Base-by-base conservation (phyloP, 768 basidiomycete species). In the Mycena vitilis region DNA sequence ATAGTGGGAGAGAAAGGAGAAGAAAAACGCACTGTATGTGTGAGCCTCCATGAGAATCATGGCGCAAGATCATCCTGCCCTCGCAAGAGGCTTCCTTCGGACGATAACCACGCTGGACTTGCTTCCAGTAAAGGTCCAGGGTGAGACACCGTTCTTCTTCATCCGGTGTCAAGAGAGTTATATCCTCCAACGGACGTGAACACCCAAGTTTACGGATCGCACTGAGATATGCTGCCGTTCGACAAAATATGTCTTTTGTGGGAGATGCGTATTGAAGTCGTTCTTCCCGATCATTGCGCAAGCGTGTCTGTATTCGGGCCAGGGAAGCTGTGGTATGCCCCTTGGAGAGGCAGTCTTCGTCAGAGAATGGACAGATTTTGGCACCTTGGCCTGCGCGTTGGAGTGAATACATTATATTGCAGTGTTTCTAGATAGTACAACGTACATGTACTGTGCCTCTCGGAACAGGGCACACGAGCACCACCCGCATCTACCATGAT, bases 401-500 rank as follows among this genome's bases (percentile, higher is more conserved):
- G 25, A 30, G 16, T 20, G 38, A 22, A 55, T 13, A 5, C 40
- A 22, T 22, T 10, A 42, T n/a, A 2, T 40, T 40, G 8, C 10
- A 16, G 2, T 37, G 34, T 37, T 13, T 4, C 1, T 40, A 42
- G n/a, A 23, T 45, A 25, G 16, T 59, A 60, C 22, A 51, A 60
- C 60, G 13, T 23, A 64, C 63, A 64, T 0, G 63, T 64, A n/a
- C 54, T 56, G 10, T 64, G 63, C 25, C 54, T 56, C 37, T 45
- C 45, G 5, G 34, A 5, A 36, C 63, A 64, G 6, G 54, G 53
- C n/a, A 64, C 55, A 18, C 1, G 5, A n/a, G 44, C 2, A n/a
- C 63, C 63, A 0, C 11, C 4, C 10, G 1, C 23, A 6, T 57
- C 45, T 5, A 56, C 63, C 36, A 64, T 22, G 15, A 64, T 20